These are phyloP conservation scores for Saccharomycopsis microspora DNA, from an alignment of 805 yeast genomes.

Conservation along the genomic window DNA sequence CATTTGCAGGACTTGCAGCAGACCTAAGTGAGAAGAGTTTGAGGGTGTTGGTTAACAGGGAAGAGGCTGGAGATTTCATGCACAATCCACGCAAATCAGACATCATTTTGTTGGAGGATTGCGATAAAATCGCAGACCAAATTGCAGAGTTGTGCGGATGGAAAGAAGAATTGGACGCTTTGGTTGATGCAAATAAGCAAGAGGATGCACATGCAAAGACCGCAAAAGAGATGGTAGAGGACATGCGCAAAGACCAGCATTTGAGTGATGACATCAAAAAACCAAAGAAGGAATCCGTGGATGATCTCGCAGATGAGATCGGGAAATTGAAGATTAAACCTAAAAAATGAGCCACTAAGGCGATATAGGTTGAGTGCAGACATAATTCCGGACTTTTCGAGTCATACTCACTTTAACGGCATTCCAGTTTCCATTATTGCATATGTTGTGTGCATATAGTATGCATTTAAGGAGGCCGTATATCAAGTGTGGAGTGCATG, in stretches of 20 bases:
- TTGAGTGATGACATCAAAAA: conserved; percentile 9
- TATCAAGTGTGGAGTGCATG: too few relatives aligned
- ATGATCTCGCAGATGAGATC: conserved; percentile 17
- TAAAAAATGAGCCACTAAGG: too few relatives aligned
- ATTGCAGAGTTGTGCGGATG: conserved; percentile 53
- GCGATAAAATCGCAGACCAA: conserved; percentile 52
- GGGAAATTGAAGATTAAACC: conserved; percentile 6
- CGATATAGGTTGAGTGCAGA: too few relatives aligned
- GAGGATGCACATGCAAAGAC: conserved; percentile 12
- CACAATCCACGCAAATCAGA: conserved; percentile 47
- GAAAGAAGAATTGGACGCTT: conserved; percentile 39
- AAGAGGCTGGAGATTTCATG: conserved; percentile 63
- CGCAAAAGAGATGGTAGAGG: conserved; percentile 20
- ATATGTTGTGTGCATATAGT: too few relatives aligned
- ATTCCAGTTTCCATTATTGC: too few relatives aligned
- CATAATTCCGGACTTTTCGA: too few relatives aligned
- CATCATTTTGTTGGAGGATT: conserved; percentile 43
- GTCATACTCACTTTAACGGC: too few relatives aligned
- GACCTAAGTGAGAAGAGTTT: conserved; percentile 38
- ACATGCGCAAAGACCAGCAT: conserved; percentile 19
- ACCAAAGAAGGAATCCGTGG: conserved; percentile 18
- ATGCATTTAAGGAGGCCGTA: too few relatives aligned
- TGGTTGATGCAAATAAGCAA: conserved; percentile 23
- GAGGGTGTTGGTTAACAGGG: conserved; percentile 66
- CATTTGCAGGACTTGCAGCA: conserved; percentile 76